Base-by-base conservation (phyloP, 768 basidiomycete genomes). In the Pleurotus platypus region DNA sequence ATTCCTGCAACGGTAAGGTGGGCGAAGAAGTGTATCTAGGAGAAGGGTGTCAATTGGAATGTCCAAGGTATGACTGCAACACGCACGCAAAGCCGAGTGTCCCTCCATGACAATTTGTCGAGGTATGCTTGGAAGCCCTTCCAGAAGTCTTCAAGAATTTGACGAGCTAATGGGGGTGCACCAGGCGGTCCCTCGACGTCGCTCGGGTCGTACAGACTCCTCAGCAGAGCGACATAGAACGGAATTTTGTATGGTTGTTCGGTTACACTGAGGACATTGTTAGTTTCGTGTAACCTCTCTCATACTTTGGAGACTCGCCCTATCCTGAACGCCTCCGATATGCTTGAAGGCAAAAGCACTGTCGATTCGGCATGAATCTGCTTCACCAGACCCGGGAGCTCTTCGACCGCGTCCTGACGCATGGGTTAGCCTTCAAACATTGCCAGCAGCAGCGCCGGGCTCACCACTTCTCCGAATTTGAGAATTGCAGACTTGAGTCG, bases 221-320 rank as follows among this genome's bases (percentile, higher is more conserved):
- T 80, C 48, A 97, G 78, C 15, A 98, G 72, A 9, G 90, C 84
- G 11, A 92, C 92, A 71, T 94, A 94, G 67, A 86, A 90, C 0
- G 93, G 89, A 37, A 92, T 89, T 77, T 98, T 99, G 77, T 85
- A 94, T 0, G 95, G 94, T 64, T 97, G 90, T 72, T 98, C 92
- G 0, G 89, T 92, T 53, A 92, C 84, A 49, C 92, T 94, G 66
- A 4, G 22, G 30, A n/a, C 11, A 5, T 2, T 2, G 27, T 55
- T 26, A 49, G 35, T 38, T 35, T 16, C 12, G 35, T 39, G 24
- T 5, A 7, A n/a, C 18, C 16, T 5, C 13, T 8, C 15, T n/a
- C n/a, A 27, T 24, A 37, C 38, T 15, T n/a, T 6, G 27, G 18
- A 53, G 42, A 67, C 78, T 15, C 61, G 89, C 92, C 81, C 87